Base-by-base conservation (phyloP, 2,329 filamentous ascomycete genomes). In the Pseudopyricularia cyperi region DNA sequence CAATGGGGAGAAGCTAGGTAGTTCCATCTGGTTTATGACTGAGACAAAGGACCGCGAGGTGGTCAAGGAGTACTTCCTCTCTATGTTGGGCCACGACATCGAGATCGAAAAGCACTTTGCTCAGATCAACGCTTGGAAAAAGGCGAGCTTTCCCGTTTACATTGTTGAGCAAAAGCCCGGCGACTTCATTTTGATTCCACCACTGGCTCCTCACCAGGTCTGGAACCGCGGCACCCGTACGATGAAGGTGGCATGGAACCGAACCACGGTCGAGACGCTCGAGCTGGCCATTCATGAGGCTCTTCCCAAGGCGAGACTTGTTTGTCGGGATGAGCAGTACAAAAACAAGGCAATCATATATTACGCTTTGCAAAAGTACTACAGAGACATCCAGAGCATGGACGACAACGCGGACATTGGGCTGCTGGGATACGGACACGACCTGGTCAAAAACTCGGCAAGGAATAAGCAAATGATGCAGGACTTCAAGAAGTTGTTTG, bases 11-110 rank as follows among this genome's bases (percentile, higher is more conserved):
- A 87, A 82, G 56, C 79, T 85, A 2, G 93, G 93, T 2, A 95
- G 87, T 52, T 96, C 93, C 0, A 80, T 98, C 35, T 98, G 93
- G 93, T 95, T 97, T 64, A 97, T 98, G 93, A 97, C 93, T 0
- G 89, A 96, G 65, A 89, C 83, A 34, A 94, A 93, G 60, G 93
- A 98, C 61, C 83, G 93, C 2, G 84, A 90, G 55, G 76, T 91
- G 4, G 89, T 97, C 2, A 84, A 89, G 0, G 91, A 97, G 62
- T 97, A 95, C 65, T 98, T 94, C 72, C 71, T 94, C 48, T 95
- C 89, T 1, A 87, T 89, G 66, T 75, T 98, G 5, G 93, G 93
- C 1, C 93, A 98, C 62, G 91, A 98, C 60, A 90, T 97, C 55
- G 91, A 97, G 62, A 88, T 97, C 17, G 93, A 98, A 63, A 89